A percentile compares a stretch with the other conserved stretches of the same genome.
Evolutionary conservation across 2,329 filamentous ascomycete species (phyloP).

Genomic region (Microcera coccophila): DNA sequence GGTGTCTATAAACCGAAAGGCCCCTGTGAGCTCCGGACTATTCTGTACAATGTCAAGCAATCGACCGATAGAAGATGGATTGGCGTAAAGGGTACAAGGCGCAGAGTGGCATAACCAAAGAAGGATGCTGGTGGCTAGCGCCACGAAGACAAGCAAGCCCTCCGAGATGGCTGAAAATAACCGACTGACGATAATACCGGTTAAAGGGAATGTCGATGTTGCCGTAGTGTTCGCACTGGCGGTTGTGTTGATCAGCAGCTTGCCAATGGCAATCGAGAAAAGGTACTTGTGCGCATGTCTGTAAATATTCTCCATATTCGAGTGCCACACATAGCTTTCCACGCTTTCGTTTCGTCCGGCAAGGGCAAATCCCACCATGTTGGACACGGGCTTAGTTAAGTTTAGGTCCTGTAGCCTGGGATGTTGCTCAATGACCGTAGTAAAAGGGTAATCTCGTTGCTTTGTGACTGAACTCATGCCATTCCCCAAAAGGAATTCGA

Average conservation of each 20-base stretch:
- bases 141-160: conserved; percentile 20
- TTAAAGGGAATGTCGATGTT: conserved; percentile 3
- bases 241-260: conserved; percentile 17
- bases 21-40: conserved; percentile 3
- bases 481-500: conserved; percentile 32
- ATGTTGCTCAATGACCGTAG: conserved; percentile 24
- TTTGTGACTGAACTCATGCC: conserved; percentile 18
- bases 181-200: conserved; percentile 34
- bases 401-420: conserved; percentile 9
- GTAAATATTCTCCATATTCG: conserved; percentile 15
- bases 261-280: conserved; percentile 27
- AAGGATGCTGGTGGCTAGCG: conserved; percentile 11
- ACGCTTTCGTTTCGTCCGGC: conserved; percentile 11
- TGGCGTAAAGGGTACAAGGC: conserved; percentile 14
- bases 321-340: conserved; percentile 6
- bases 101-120: conserved; percentile 11
- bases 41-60: conserved; percentile 18
- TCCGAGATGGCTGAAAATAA: conserved; percentile 30
- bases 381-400: conserved; percentile 21
- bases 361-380: conserved; percentile 34
- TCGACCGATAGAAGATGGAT: conserved; percentile 26
- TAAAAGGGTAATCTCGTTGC: conserved; percentile 23
- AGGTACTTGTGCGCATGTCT: conserved; percentile 26
- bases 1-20: conserved; percentile 12
- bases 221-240: conserved; percentile 4